Base-by-base conservation (phyloP, 257 asterid species). In the Craterostigma plantagineum region DNA sequence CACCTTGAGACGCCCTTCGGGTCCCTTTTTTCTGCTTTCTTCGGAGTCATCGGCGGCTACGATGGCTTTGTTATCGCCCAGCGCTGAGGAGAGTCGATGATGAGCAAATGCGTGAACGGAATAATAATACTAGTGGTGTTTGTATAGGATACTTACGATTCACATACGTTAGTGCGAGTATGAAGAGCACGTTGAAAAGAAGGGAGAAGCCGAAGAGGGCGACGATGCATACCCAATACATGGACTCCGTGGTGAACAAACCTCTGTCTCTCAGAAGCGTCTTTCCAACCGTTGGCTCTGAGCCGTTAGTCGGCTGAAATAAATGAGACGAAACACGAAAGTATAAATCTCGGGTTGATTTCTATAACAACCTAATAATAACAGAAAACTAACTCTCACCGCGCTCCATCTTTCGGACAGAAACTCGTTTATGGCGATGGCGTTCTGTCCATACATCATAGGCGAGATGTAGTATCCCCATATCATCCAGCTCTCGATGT, bases 241-340 rank as follows among this genome's bases (percentile, higher is more conserved):
- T 69, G 49, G 72, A 58, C 18, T 82, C 98, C 55, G 73, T 76
- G 11, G 58, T 35, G 66, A 54, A 82, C 95, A 87, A 79, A 57
- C 95, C 93, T 72, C 95, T 74, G 46, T 68, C 18, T 54, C 56
- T 75, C 36, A 87, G 91, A 70, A 87, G 95, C 63, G 72, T 92
- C 72, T 64, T 70, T 7, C 98, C 98, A 12, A 82, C 93, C 18
- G 98, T 87, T 30, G 77, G 61, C 57, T 79, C 72, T 6, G 69
- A 0, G 67, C 66, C 51, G 39, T 1, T 10, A 38, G 33, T 46
- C 4, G 51, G 51, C 51, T 46, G 23, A 45, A n/a, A n/a, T 23
- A 6, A 23, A 23, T 6, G 6, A 23, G 30, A n/a, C 30, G 2
- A 2, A 23, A 23, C 30, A 23, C 6, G 2, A 35, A 35, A 33